Evolutionary conservation across 148 eudicot genomes (phyloP), one percentile per base, ranked within the genome.

Genomic region (Mesembryanthemum crystallinum): DNA sequence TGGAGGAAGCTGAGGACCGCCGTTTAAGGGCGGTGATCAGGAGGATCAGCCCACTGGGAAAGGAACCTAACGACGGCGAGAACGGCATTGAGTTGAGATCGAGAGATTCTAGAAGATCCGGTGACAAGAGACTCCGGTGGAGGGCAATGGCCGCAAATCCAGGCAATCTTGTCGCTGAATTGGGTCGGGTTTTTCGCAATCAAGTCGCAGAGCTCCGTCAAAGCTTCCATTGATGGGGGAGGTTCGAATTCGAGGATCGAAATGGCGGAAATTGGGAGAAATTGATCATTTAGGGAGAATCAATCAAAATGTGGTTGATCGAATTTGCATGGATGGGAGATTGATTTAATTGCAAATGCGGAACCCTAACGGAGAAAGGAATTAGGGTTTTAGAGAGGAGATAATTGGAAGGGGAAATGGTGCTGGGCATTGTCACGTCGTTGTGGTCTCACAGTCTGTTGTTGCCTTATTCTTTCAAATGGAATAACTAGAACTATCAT

Each of bases 131-230:
- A 73, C 79, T 92, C 97, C 39, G 85, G 73, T 54, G 85, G 74
- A 33, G 96, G 97, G 74, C 97, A 92, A 39, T 93, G 87, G 63
- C 81, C 63, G 51, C 97, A 92, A 81, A 94, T 84, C 96, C 98
- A 94, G 10, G 80, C 77, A 4, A 92, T 76, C 62, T 92, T 92
- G 3, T 94, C 91, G 30, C 80, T 20, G 78, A 90, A 94, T 82
- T 87, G 82, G 14, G 47, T 51, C 11, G 98, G 96, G 64, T 92
- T 86, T 23, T 86, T 82, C 3, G 93, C 90, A 59, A 92, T 88
- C 80, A 92, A 71, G 83, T 92, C 97, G 80, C 96, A 94, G 3
- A 94, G 90, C 92, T 94, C 93, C 8, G 83, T 77, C 67, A 94
- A 75, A 59, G 98, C 84, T 74, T 94, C 97, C 98, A 94, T 94